Evolutionary conservation across 2,329 filamentous ascomycete genomes (phyloP).

Genomic region (Fusarium chaquense): DNA sequence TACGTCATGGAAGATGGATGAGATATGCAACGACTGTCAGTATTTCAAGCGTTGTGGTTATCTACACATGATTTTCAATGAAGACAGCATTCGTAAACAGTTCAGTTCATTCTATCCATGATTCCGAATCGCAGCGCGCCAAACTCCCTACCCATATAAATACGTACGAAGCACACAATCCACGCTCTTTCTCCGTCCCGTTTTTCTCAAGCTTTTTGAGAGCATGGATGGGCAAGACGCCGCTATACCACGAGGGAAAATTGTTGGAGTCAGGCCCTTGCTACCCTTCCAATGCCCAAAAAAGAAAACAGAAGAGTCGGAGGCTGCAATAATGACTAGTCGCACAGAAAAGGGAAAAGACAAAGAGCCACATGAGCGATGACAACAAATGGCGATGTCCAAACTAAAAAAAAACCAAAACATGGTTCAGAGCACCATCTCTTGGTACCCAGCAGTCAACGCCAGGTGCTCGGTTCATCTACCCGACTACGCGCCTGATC

Average conservation of each 20-base stretch:
- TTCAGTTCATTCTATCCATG: slow-evolving; percentile 44
- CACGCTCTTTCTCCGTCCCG: slow-evolving; percentile 25
- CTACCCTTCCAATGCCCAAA: slow-evolving; percentile 22
- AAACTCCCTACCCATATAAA: slow-evolving; percentile 45
- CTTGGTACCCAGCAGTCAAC: neutral
- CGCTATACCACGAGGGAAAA: slow-evolving; percentile 1
- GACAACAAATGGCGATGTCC: slow-evolving; percentile 18
- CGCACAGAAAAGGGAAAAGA: slow-evolving; percentile 35
- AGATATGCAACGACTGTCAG: too few species aligned
- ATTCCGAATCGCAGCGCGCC: slow-evolving; percentile 36
- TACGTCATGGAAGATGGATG: neutral
- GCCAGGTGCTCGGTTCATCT: slow-evolving; percentile 2
- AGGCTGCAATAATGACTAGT: slow-evolving; percentile 30
- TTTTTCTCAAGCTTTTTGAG: slow-evolving; percentile 15
- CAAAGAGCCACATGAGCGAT: slow-evolving; percentile 17
- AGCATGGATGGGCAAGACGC: slow-evolving; percentile 9
- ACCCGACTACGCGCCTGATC: slow-evolving; percentile 1
- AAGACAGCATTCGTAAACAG: neutral
- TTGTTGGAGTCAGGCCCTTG: slow-evolving; percentile 1
- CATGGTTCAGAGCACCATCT: slow-evolving; percentile 26
- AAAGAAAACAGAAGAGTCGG: slow-evolving; percentile 17
- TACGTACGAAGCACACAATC: slow-evolving; percentile 36
- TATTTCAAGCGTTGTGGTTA: neutral
- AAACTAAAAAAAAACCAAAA: slow-evolving; percentile 19
- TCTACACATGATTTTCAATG: neutral